Conservation (phyloP, 352 stramenopile species). For the Phytopythium litorale region DNA sequence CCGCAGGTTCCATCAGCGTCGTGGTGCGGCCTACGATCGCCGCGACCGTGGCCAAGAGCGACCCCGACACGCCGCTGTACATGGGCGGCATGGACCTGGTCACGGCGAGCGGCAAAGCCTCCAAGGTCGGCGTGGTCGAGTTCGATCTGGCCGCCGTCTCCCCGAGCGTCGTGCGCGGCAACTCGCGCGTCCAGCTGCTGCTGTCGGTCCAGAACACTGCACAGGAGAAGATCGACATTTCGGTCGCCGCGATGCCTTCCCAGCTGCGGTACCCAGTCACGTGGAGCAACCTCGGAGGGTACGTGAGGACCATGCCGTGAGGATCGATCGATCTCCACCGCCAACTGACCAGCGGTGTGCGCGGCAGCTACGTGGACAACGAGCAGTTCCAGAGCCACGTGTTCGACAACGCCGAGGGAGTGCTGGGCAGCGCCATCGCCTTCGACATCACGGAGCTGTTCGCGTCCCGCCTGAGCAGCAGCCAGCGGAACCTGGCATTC, state of each 20-base stretch:
- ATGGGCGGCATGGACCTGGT: slow-evolving; percentile 43
- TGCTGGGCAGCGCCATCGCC: slow-evolving; percentile 57
- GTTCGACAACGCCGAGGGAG: slow-evolving; percentile 46
- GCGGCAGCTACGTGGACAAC: slow-evolving; percentile 15
- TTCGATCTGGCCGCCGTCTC: slow-evolving; percentile 68
- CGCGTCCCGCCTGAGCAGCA: slow-evolving; percentile 34
- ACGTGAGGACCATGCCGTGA: slow-evolving; percentile 7
- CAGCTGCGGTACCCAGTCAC: slow-evolving; percentile 55
- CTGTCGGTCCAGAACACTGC: slow-evolving; percentile 61
- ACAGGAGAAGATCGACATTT: slow-evolving; percentile 44
- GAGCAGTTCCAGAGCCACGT: slow-evolving; percentile 21
- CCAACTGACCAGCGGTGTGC: not conserved
- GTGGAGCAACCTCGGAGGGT: slow-evolving; percentile 51
- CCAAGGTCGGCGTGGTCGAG: slow-evolving; percentile 63
- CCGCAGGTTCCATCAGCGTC: slow-evolving; percentile 37
- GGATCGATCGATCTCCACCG: not conserved
- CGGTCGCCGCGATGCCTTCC: slow-evolving; percentile 35
- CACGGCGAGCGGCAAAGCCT: slow-evolving; percentile 35
- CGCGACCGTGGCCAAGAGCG: slow-evolving; percentile 46
- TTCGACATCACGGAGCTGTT: slow-evolving; percentile 86
- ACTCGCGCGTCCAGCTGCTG: slow-evolving; percentile 68
- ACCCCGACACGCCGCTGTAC: slow-evolving; percentile 43
- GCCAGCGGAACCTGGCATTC: slow-evolving; percentile 52
- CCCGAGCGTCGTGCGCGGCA: slow-evolving; percentile 50
- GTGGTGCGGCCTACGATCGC: slow-evolving; percentile 59